Evolutionary conservation across 306 rosid genomes (phyloP).

Genomic region (Sophora flavescens): DNA sequence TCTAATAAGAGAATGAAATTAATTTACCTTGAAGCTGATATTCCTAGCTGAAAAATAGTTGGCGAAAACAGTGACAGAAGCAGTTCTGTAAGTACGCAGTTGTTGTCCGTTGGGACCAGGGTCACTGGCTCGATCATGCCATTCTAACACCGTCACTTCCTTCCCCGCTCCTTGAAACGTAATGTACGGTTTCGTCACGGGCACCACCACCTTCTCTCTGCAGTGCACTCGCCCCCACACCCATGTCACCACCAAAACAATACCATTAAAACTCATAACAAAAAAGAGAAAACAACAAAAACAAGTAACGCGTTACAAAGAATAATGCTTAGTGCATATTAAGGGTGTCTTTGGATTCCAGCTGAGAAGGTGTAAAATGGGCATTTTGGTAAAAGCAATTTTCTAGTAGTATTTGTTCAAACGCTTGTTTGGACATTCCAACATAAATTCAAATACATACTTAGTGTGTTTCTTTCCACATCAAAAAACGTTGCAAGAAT

Average conservation of each 20-base stretch:
- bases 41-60: slow-evolving; percentile 75
- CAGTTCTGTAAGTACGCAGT: slow-evolving; percentile 75
- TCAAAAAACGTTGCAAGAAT: no score
- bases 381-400: no score
- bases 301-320: no score
- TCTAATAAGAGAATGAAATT: no score
- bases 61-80: slow-evolving; percentile 77
- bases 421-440: no score
- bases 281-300: background rate
- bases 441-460: no score
- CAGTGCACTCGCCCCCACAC: slow-evolving; percentile 40
- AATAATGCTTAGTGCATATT: no score
- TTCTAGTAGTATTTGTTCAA: no score
- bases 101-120: slow-evolving; percentile 76
- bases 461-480: no score
- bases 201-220: slow-evolving; percentile 83
- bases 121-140: slow-evolving; percentile 83
- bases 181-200: slow-evolving; percentile 73
- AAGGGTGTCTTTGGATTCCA: no score
- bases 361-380: no score
- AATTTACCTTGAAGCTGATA: slow-evolving; percentile 74
- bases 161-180: slow-evolving; percentile 76
- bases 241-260: background rate
- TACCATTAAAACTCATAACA: background rate
- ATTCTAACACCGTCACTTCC: slow-evolving; percentile 69